Percentiles rank a stretch among this genome's conserved stretches.
These are phyloP conservation scores for Bigelowiella natans DNA, from an alignment of 78 protist genomes.

Conservation along the genomic window DNA sequence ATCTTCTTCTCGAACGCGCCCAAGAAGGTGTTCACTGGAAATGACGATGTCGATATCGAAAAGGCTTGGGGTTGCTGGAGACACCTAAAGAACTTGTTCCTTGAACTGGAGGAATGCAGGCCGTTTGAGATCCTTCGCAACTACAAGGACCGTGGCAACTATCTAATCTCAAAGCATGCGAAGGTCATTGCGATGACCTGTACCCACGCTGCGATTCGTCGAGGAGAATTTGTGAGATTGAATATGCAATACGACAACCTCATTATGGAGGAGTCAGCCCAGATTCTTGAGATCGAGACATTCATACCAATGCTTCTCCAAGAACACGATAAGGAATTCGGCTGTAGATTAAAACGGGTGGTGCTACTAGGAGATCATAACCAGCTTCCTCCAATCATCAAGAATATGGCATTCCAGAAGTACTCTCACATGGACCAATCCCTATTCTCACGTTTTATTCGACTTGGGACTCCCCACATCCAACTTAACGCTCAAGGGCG, in stretches of 20 bases:
- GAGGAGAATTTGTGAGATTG: constrained; percentile 17
- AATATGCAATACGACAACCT: constrained; percentile 76
- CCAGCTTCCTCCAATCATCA: constrained; percentile 90
- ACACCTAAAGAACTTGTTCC: constrained; percentile 53
- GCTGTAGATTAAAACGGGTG: constrained; percentile 71
- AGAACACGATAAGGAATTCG: constrained; percentile 20
- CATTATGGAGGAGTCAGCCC: constrained; percentile 78
- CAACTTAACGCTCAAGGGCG: constrained; percentile 75
- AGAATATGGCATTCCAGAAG: constrained; percentile 66
- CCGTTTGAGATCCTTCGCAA: constrained; percentile 81
- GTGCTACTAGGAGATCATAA: constrained; percentile 90
- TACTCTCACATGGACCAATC: constrained; percentile 64
- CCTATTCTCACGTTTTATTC: constrained; percentile 42
- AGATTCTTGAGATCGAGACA: constrained; percentile 83
- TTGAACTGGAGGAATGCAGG: constrained; percentile 52
- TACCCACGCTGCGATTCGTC: constrained; percentile 87
- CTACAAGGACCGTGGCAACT: constrained; percentile 61
- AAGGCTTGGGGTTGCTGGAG: constrained; percentile 32
- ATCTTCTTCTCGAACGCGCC: constrained; percentile 10
- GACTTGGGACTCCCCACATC: constrained; percentile 64
- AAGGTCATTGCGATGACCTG: constrained; percentile 91
- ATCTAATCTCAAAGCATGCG: neutral
- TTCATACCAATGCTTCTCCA: constrained; percentile 83
- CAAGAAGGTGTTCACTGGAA: constrained; percentile 13
- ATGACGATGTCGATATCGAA: neutral